Conservation (phyloP, 169 alveolate species). For the Perkinsus chesapeaki region DNA sequence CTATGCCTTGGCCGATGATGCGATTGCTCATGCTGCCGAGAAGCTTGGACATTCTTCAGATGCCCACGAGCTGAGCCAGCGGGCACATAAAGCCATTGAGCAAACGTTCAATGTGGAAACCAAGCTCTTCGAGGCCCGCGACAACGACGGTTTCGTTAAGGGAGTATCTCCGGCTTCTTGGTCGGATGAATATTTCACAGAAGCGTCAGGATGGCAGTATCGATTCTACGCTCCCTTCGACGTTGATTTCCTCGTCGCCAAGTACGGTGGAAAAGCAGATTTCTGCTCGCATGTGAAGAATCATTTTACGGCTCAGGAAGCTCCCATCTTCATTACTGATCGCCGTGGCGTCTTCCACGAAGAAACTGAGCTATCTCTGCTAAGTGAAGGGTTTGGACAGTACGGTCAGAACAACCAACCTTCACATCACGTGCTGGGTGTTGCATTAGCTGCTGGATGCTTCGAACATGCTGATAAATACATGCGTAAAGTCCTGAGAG, state of each 20-base stretch:
- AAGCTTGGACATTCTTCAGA: not conserved
- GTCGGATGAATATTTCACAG: not conserved
- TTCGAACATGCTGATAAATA: not conserved
- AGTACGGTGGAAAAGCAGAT: not conserved
- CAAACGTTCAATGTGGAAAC: not conserved
- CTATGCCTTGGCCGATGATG: not conserved
- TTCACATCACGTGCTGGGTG: not conserved
- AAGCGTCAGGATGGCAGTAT: not conserved
- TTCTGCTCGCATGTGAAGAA: not conserved
- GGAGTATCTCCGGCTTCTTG: not conserved
- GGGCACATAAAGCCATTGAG: not conserved
- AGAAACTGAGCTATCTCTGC: not conserved
- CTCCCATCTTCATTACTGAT: not conserved
- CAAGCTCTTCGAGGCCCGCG: not conserved
- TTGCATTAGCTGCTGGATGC: not conserved
- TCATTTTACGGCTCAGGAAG: not conserved
- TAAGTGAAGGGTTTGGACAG: not conserved
- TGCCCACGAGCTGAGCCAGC: not conserved
- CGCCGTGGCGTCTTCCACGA: not conserved
- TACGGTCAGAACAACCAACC: not conserved
- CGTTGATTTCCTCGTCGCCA: not conserved
- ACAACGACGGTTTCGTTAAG: not conserved
- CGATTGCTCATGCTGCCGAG: not conserved
- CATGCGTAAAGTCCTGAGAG: not conserved
- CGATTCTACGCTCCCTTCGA: not conserved